A percentile compares a stretch with the other conserved stretches of the same genome.
phyloP scores from a whole-genome alignment of 202 grass and related monocot species.

The Digitaria exilis region DNA sequence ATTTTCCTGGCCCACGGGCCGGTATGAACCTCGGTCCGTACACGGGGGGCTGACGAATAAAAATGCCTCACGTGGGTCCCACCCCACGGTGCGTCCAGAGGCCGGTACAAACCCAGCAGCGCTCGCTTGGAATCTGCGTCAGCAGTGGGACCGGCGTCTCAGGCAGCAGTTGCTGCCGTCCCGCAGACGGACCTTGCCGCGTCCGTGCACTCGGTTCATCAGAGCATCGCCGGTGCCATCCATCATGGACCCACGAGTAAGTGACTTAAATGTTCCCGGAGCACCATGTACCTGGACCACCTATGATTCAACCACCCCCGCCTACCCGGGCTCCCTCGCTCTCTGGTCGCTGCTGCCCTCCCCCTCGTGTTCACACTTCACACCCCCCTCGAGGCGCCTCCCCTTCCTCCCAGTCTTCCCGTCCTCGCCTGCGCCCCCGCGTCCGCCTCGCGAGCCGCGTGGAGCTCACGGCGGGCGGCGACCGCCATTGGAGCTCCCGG shows the following conservation, averaged over 20 bases:
- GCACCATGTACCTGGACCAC: not conserved
- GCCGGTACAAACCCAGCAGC: not conserved
- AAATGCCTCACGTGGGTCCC: no score
- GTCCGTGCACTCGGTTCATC: not conserved
- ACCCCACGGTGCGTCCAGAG: not conserved
- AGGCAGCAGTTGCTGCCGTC: constrained; percentile 40
- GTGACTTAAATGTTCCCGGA: not conserved
- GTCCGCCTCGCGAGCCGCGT: constrained; percentile 11
- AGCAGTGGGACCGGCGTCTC: not conserved
- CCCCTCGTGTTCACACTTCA: constrained; percentile 29
- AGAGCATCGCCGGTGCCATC: accelerated
- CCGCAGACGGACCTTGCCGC: not conserved
- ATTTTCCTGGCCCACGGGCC: not conserved
- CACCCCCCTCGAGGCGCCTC: constrained; percentile 6
- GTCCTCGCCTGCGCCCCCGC: constrained; percentile 10
- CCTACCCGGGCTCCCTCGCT: not conserved
- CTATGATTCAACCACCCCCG: not conserved
- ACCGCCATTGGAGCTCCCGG: constrained; percentile 11
- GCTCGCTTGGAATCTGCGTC: not conserved
- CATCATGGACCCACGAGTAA: not conserved
- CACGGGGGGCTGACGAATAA: no score
- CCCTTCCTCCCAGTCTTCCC: not conserved
- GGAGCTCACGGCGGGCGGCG: not conserved
- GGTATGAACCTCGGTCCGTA: constrained; percentile 21
- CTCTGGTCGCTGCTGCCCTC: constrained; percentile 18